These are phyloP conservation scores for Pyrenochaeta sp. DNA, from an alignment of 2,329 filamentous ascomycete species.

Conservation along the genomic window DNA sequence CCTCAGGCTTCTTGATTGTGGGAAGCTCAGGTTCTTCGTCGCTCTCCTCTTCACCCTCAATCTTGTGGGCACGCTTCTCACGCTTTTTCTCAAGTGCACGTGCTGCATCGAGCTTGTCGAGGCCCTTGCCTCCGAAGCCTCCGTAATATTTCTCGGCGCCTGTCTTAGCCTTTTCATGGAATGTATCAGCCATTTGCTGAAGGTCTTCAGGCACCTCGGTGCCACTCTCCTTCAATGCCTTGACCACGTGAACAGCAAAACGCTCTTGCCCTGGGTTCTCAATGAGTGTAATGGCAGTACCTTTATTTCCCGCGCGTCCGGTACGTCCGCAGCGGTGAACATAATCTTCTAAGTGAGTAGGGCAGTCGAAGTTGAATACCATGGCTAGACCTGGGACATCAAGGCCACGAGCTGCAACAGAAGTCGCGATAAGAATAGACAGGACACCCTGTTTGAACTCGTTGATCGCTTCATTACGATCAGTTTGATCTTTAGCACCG, in stretches of 20 bases:
- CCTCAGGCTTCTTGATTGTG: conserved; percentile 65
- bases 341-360: conserved; percentile 95
- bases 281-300: conserved; percentile 93
- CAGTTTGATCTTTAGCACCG: conserved; percentile 72
- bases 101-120: conserved; percentile 90
- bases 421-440: conserved; percentile 91
- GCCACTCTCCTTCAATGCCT: conserved; percentile 90
- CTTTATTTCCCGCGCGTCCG: conserved; percentile 91
- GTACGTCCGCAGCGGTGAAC: conserved; percentile 94
- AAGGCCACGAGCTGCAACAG: conserved; percentile 90
- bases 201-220: conserved; percentile 79
- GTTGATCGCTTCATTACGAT: conserved; percentile 46
- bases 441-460: conserved; percentile 73
- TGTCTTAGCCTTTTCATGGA: conserved; percentile 88
- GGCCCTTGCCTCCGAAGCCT: conserved; percentile 93
- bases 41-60: conserved; percentile 86
- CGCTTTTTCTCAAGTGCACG: conserved; percentile 86
- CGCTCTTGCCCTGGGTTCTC: conserved; percentile 92
- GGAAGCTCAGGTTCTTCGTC: conserved; percentile 73
- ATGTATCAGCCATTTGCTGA: conserved; percentile 69
- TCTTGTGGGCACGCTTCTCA: conserved; percentile 79
- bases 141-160: conserved; percentile 87
- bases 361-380: conserved; percentile 94
- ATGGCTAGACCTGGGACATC: conserved; percentile 97
- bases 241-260: conserved; percentile 86